Evolutionary conservation across 345 rosid genomes (phyloP).

Genomic region (Salix exigua): DNA sequence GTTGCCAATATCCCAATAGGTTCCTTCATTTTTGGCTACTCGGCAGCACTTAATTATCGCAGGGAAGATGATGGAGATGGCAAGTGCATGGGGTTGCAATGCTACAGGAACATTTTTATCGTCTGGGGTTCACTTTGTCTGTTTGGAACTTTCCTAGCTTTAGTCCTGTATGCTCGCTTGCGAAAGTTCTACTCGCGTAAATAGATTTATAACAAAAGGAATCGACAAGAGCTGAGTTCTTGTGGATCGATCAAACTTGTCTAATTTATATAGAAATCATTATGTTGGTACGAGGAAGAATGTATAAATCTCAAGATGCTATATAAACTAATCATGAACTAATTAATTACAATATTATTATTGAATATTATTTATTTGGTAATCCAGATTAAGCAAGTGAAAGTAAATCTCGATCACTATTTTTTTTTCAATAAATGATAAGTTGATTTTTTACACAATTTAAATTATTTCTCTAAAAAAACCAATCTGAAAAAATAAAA

Average conservation of each 20-base stretch:
- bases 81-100: slow-evolving; percentile 61
- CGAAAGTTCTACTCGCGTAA: slow-evolving; percentile 40
- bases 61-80: slow-evolving; percentile 31
- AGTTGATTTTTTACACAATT: too few relatives aligned
- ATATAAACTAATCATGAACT: too few relatives aligned
- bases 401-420: too few relatives aligned
- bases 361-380: not conserved
- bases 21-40: slow-evolving; percentile 61
- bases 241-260: not conserved
- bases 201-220: not conserved
- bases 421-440: too few relatives aligned
- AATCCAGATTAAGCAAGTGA: not conserved
- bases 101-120: slow-evolving; percentile 60
- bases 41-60: slow-evolving; percentile 66
- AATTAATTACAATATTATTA: too few relatives aligned
- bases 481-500: too few relatives aligned
- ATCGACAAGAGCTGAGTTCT: not conserved
- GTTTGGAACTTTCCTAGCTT: slow-evolving; percentile 51
- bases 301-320: too few relatives aligned
- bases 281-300: too few relatives aligned
- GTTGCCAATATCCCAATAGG: slow-evolving; percentile 82
- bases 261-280: not conserved
- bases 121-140: slow-evolving; percentile 65
- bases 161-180: slow-evolving; percentile 47
- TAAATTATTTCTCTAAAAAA: too few relatives aligned